Base-by-base conservation (phyloP, 768 basidiomycete species). In the Obba rivulosa region DNA sequence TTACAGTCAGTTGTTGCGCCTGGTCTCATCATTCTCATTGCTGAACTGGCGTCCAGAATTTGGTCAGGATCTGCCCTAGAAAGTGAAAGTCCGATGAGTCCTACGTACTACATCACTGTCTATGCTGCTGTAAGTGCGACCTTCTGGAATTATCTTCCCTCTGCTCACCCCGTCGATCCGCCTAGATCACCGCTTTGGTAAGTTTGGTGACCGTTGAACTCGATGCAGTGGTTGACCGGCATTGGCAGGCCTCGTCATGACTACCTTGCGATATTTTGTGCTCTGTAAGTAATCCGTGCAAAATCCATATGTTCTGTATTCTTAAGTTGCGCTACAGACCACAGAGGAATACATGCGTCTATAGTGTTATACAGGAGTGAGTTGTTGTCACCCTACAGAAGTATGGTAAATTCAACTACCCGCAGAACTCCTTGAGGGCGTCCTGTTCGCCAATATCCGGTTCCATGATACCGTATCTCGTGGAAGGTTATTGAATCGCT, bases 391-490 rank as follows among this genome's bases (percentile, higher is more conserved):
- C 28, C 23, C 8, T 23, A 3, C 25, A 34, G 9, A 5, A 24
- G 17, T 34, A 35, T 25, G 28, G 28, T 13, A 7, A 13, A 31
- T 31, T 31, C n/a, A 37, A 35, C 43, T 10, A 3, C 13, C 13
- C 47, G 42, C 14, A 52, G 76, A 79, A 72, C 31, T 74, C 93
- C 34, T 69, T 93, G 86, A 94, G 59, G 65, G 82, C 1, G 83
- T 95, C 2, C 70, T 96, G 1, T 93, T 93, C 58, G 89, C 92
- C 7, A 80, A 89, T 39, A 83, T 95, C 49, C 80, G 92, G 36
- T 95, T 96, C 74, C 93, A 95, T 57, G 93, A 96, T 59, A 96
- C 92, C 0, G 79, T 90, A 2, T 89, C 85, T 43, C 80, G 90
- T 34, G 93, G 93, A 4, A 80, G 92, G 2, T 69, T 89, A 9